phyloP scores from a whole-genome alignment of 306 rosid genomes.

The Corylus heterophylla region DNA sequence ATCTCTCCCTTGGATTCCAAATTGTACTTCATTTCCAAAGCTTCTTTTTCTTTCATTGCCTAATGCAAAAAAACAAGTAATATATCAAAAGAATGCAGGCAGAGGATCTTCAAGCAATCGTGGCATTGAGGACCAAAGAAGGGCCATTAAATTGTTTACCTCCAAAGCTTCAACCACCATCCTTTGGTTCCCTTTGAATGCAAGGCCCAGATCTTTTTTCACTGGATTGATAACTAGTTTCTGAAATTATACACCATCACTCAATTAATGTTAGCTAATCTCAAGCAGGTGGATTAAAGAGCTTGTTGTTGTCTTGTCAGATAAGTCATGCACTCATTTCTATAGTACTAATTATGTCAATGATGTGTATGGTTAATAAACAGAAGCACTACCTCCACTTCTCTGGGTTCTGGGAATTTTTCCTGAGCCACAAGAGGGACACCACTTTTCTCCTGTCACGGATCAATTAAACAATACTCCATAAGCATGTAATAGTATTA shows the following conservation, averaged over 20 bases:
- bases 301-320: neutral
- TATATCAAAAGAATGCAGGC: conserved; percentile 19
- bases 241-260: conserved; percentile 50
- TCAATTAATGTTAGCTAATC: conserved; percentile 22
- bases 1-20: conserved; percentile 76
- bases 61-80: conserved; percentile 27
- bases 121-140: conserved; percentile 6
- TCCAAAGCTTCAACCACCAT: conserved; percentile 89
- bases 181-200: conserved; percentile 83
- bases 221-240: conserved; percentile 77
- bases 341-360: neutral
- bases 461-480: conserved; percentile 13
- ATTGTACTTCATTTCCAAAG: conserved; percentile 70
- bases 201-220: conserved; percentile 82
- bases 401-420: conserved; percentile 82
- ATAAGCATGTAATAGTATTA: neutral
- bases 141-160: conserved; percentile 47
- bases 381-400: conserved; percentile 71
- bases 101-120: neutral
- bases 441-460: conserved; percentile 79
- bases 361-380: too few species aligned
- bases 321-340: conserved; percentile 15
- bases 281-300: too few species aligned
- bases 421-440: conserved; percentile 77
- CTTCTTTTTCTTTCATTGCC: conserved; percentile 92